Evolutionary conservation across 208 protist species (phyloP).

Genomic region (Trypanosoma boissoni): DNA sequence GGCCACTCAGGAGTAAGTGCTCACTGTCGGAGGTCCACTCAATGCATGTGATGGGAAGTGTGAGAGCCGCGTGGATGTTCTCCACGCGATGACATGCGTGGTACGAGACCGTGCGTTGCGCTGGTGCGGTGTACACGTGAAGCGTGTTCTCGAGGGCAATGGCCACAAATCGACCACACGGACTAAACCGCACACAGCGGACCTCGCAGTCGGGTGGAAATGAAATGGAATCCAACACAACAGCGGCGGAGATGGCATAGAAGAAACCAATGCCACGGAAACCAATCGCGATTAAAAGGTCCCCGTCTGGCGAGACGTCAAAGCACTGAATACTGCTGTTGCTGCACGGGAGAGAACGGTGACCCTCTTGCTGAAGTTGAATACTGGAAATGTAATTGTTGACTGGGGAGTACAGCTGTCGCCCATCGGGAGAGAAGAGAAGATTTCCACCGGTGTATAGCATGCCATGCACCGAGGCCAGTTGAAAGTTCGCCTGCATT

Average conservation of each 20-base stretch:
- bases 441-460: constrained; percentile 92
- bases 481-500: constrained; percentile 83
- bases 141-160: constrained; percentile 83
- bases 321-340: constrained; percentile 91
- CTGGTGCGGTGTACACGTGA: constrained; percentile 84
- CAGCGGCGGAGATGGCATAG: constrained; percentile 77
- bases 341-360: constrained; percentile 72
- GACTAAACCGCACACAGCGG: constrained; percentile 75
- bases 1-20: constrained; percentile 80
- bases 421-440: constrained; percentile 75
- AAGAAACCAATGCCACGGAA: constrained; percentile 86
- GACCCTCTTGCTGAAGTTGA: constrained; percentile 74
- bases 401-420: constrained; percentile 82
- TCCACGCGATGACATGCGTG: constrained; percentile 87
- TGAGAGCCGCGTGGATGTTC: constrained; percentile 78
- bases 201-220: constrained; percentile 78
- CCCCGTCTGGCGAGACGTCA: constrained; percentile 81
- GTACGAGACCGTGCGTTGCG: constrained; percentile 79
- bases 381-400: constrained; percentile 85
- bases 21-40: constrained; percentile 84
- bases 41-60: constrained; percentile 73
- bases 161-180: constrained; percentile 85
- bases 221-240: constrained; percentile 87
- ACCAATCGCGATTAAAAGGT: constrained; percentile 75
- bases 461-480: constrained; percentile 90